A percentile compares a stretch with the other conserved stretches of the same genome.
Evolutionary conservation across 208 protist species (phyloP).

Genomic region (Trypanosoma congolense): DNA sequence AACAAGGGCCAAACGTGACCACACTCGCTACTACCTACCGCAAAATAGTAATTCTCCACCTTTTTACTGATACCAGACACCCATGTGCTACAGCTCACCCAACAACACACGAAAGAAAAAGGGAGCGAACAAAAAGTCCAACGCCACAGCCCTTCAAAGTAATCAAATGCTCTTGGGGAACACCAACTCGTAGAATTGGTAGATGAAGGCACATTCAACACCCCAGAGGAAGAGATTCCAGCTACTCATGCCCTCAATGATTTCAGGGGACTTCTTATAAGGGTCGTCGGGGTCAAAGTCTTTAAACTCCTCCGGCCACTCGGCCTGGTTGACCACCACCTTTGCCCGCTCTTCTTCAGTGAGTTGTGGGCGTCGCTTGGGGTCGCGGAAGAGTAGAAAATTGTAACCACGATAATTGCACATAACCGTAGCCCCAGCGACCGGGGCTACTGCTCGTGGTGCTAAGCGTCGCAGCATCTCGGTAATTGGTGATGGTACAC

Average conservation of each 20-base stretch:
- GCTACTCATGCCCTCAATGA: slow-evolving; percentile 84
- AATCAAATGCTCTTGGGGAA: slow-evolving; percentile 87
- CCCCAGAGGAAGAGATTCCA: slow-evolving; percentile 89
- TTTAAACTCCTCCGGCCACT: slow-evolving; percentile 89
- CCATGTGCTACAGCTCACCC: too few species aligned
- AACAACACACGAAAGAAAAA: too few species aligned
- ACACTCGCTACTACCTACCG: slow-evolving; percentile 1
- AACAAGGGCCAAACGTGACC: neutral
- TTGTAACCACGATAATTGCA: slow-evolving; percentile 68
- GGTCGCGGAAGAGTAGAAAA: slow-evolving; percentile 84
- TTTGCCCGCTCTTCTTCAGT: slow-evolving; percentile 81
- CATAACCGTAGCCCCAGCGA: slow-evolving; percentile 35
- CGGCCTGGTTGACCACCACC: slow-evolving; percentile 82
- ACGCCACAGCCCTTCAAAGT: too few species aligned
- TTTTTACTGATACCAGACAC: too few species aligned
- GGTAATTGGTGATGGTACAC: too few species aligned
- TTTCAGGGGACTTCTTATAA: slow-evolving; percentile 87
- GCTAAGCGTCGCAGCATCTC: slow-evolving; percentile 55
- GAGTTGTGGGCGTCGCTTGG: slow-evolving; percentile 84
- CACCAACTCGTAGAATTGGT: slow-evolving; percentile 87
- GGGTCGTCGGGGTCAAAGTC: slow-evolving; percentile 90
- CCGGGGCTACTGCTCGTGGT: slow-evolving; percentile 30
- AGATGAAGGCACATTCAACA: slow-evolving; percentile 85
- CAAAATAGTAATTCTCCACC: too few species aligned
- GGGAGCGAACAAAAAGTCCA: too few species aligned